Conservation (phyloP, 371 early-diverging fungal species). For the Encephalitozoon intestinalis region DNA sequence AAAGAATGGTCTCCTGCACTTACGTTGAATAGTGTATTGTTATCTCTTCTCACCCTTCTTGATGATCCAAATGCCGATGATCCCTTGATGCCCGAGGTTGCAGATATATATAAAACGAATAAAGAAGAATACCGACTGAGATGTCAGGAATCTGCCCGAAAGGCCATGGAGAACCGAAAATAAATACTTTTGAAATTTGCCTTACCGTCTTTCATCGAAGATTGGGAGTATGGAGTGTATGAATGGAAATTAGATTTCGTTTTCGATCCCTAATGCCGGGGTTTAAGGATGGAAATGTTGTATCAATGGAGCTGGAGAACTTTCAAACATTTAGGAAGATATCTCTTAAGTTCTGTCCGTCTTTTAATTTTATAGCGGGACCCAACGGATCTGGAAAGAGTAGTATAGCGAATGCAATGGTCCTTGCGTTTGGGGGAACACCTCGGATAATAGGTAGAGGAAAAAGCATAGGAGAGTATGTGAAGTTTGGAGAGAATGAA, state of each 20-base stretch:
- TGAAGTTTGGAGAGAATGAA: constrained; percentile 49
- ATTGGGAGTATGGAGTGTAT: too few species aligned
- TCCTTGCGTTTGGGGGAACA: constrained; percentile 79
- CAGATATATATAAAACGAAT: constrained; percentile 86
- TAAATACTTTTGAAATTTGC: constrained; percentile 31
- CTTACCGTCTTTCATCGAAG: not conserved
- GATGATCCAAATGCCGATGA: constrained; percentile 94
- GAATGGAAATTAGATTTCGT: not conserved
- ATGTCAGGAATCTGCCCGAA: constrained; percentile 52
- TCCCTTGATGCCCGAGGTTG: constrained; percentile 88
- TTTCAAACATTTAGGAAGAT: constrained; percentile 59
- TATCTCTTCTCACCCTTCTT: constrained; percentile 86
- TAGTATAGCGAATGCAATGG: constrained; percentile 87
- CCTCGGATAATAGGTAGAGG: constrained; percentile 65
- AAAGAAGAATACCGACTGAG: constrained; percentile 61
- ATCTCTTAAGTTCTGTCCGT: constrained; percentile 47
- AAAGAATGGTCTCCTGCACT: constrained; percentile 98
- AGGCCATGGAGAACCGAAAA: constrained; percentile 47
- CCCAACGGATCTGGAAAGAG: constrained; percentile 87
- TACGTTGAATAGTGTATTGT: constrained; percentile 82
- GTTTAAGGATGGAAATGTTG: constrained; percentile 47
- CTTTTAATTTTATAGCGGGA: constrained; percentile 61
- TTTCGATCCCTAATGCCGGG: not conserved
- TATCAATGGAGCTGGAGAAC: constrained; percentile 48
- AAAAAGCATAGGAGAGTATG: constrained; percentile 51